These are phyloP conservation scores for Hypomontagnella monticulosa DNA, from an alignment of 495 filamentous ascomycete species.

Conservation along the genomic window DNA sequence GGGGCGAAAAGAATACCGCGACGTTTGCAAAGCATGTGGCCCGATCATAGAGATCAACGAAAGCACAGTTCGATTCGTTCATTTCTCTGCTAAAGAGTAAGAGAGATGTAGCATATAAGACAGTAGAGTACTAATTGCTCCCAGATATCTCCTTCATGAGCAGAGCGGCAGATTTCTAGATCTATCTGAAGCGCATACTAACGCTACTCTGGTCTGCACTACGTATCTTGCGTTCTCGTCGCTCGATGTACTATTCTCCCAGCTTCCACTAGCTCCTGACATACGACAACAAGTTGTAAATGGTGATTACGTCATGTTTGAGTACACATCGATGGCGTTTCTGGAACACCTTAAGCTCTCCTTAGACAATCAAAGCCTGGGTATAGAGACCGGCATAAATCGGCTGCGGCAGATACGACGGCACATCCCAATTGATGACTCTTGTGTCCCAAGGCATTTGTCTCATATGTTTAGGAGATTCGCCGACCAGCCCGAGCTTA, in stretches of 20 bases:
- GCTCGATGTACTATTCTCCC: slow-evolving; percentile 15
- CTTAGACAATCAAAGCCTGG: background rate
- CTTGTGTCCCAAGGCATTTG: background rate
- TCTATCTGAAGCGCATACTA: slow-evolving; percentile 7
- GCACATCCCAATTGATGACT: background rate
- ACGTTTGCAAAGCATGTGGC: slow-evolving; percentile 22
- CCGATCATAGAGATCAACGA: slow-evolving; percentile 25
- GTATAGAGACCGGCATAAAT: background rate
- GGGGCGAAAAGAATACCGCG: slow-evolving; percentile 22
- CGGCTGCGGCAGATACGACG: slow-evolving; percentile 10
- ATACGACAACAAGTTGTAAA: background rate
- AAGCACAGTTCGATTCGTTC: slow-evolving; percentile 19
- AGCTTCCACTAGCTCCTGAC: background rate
- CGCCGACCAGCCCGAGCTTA: background rate
- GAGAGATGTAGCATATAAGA: background rate
- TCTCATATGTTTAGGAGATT: slow-evolving; percentile 7
- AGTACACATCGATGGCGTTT: slow-evolving; percentile 22
- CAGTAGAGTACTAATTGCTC: background rate
- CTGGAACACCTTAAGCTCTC: slow-evolving; percentile 19
- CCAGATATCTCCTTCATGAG: slow-evolving; percentile 32
- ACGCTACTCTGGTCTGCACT: slow-evolving; percentile 16
- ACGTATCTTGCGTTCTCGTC: slow-evolving; percentile 25
- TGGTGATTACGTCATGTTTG: slow-evolving; percentile 32
- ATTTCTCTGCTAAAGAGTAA: slow-evolving; percentile 35
- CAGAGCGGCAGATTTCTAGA: slow-evolving; percentile 20